phyloP scores from a whole-genome alignment of 768 basidiomycete genomes.

The Mycena polygramma region DNA sequence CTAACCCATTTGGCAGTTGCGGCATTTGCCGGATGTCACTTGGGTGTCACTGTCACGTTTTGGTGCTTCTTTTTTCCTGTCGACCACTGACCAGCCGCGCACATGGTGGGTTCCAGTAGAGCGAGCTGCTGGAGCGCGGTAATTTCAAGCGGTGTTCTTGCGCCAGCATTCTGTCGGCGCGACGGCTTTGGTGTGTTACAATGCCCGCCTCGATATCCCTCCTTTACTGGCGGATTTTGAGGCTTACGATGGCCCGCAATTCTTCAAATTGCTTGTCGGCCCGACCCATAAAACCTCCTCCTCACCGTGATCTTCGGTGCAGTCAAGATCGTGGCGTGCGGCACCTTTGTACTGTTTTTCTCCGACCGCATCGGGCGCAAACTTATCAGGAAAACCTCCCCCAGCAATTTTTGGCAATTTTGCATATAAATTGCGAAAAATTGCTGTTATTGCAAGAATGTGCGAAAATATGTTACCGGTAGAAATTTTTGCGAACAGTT shows the following conservation, averaged over 20 bases:
- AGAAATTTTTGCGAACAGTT: too few relatives aligned
- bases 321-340: slow-evolving; percentile 22
- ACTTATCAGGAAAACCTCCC: too few relatives aligned
- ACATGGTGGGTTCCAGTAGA: slow-evolving; percentile 18
- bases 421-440: too few relatives aligned
- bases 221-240: background rate
- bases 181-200: slow-evolving; percentile 10
- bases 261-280: slow-evolving; percentile 22
- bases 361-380: slow-evolving; percentile 20
- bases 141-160: slow-evolving; percentile 18
- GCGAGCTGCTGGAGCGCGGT: slow-evolving; percentile 17
- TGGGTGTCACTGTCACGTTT: too few relatives aligned
- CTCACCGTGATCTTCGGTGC: slow-evolving; percentile 26
- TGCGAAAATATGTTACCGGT: too few relatives aligned
- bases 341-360: slow-evolving; percentile 21
- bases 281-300: slow-evolving; percentile 15
- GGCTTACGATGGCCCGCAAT: slow-evolving; percentile 23
- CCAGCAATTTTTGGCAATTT: too few relatives aligned
- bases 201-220: too few relatives aligned
- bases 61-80: too few relatives aligned
- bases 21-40: too few relatives aligned
- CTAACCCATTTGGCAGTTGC: too few relatives aligned
- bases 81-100: too few relatives aligned
- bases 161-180: slow-evolving; percentile 25
- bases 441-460: too few relatives aligned